Evolutionary conservation across 2,329 filamentous ascomycete species (phyloP).

Genomic region (Orbilia oligospora): DNA sequence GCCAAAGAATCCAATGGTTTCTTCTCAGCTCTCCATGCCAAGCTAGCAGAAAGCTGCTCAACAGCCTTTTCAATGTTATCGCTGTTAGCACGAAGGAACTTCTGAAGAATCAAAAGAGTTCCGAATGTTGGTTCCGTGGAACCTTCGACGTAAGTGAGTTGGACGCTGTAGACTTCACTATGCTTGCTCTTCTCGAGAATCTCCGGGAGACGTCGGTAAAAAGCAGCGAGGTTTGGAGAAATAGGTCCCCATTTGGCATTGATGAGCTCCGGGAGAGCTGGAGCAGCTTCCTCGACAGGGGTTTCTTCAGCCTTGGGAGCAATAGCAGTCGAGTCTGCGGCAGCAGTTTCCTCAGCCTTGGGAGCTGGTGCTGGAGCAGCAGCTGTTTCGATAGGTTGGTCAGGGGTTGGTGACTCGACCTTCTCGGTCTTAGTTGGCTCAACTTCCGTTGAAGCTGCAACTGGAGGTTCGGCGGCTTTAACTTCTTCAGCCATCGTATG

Average conservation of each 20-base stretch:
- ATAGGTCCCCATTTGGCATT: constrained; percentile 53
- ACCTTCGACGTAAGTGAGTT: constrained; percentile 69
- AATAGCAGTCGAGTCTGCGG: neutral
- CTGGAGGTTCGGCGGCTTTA: constrained; percentile 28
- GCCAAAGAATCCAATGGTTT: constrained; percentile 78
- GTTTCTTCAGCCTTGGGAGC: neutral
- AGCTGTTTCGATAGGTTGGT: constrained; percentile 32
- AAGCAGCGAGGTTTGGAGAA: constrained; percentile 69
- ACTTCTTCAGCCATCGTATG: constrained; percentile 40
- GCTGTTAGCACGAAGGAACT: constrained; percentile 92
- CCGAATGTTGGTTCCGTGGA: constrained; percentile 32
- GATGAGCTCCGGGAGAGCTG: constrained; percentile 35
- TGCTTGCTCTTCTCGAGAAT: constrained; percentile 73
- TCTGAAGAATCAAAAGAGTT: constrained; percentile 78
- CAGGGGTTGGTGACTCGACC: constrained; percentile 31
- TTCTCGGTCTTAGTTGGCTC: constrained; percentile 37
- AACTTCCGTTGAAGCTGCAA: constrained; percentile 34
- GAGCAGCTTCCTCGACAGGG: constrained; percentile 12
- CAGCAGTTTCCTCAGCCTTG: constrained; percentile 23
- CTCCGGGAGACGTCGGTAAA: constrained; percentile 73
- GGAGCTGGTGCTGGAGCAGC: constrained; percentile 27
- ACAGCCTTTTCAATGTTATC: constrained; percentile 80
- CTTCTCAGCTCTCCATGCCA: constrained; percentile 85
- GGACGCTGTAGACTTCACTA: constrained; percentile 88
- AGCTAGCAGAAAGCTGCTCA: constrained; percentile 82